Evolutionary conservation across 108 stramenopile species (phyloP).

Genomic region (Discostella stelligeroides): DNA sequence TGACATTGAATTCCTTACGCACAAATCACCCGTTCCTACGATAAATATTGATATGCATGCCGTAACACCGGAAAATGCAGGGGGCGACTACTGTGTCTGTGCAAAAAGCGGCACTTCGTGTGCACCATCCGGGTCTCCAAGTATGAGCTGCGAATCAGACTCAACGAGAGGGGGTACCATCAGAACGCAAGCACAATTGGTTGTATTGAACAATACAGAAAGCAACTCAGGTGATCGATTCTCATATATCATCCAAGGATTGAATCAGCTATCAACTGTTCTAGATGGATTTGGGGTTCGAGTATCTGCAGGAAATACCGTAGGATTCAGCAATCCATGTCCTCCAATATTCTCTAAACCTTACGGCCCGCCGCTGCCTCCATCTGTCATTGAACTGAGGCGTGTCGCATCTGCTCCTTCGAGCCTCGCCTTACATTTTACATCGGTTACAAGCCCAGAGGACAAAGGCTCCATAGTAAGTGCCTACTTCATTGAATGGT

Average conservation of each 20-base stretch:
- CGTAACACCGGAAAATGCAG: slow-evolving; percentile 5
- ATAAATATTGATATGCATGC: slow-evolving; percentile 18
- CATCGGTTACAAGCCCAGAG: slow-evolving; percentile 34
- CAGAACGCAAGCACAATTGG: slow-evolving; percentile 15
- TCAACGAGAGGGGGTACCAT: slow-evolving; percentile 31
- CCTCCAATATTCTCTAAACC: slow-evolving; percentile 56
- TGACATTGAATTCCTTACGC: slow-evolving; percentile 34
- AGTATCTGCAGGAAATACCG: slow-evolving; percentile 56
- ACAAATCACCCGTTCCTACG: slow-evolving; percentile 36
- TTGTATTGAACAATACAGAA: slow-evolving; percentile 1
- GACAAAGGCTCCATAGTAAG: slow-evolving; percentile 56
- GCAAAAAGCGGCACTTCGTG: slow-evolving; percentile 22
- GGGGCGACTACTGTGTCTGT: slow-evolving; percentile 41
- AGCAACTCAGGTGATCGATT: slow-evolving; percentile 20
- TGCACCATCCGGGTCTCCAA: slow-evolving; percentile 9
- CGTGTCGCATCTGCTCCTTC: slow-evolving; percentile 44
- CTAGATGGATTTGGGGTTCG: slow-evolving; percentile 61
- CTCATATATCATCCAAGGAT: slow-evolving; percentile 47
- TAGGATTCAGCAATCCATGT: slow-evolving; percentile 56
- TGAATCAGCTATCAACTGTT: slow-evolving; percentile 53
- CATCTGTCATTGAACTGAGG: slow-evolving; percentile 47
- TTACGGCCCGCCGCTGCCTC: slow-evolving; percentile 49
- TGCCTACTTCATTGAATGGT: slow-evolving; percentile 78
- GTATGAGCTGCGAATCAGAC: slow-evolving; percentile 12
- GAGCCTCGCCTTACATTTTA: slow-evolving; percentile 57